Conservation (phyloP, 1,284 basidiomycete genomes). For the Exobasidium rhododendri region DNA sequence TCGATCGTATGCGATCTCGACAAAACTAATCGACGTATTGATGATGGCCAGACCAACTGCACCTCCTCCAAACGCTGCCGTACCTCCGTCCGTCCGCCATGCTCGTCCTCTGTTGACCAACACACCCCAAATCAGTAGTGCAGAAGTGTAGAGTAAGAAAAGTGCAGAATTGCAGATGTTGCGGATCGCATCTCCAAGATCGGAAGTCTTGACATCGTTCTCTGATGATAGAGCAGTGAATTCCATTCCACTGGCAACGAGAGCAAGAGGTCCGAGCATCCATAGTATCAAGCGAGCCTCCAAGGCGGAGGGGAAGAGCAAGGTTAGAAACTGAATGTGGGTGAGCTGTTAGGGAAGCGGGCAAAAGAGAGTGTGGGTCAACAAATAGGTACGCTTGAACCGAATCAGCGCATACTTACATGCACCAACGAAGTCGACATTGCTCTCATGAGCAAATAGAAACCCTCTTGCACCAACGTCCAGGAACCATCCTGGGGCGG, state of each 20-base stretch:
- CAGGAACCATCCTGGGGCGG: slow-evolving; percentile 72
- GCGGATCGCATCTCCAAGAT: slow-evolving; percentile 73
- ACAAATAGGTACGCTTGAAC: slow-evolving; percentile 2
- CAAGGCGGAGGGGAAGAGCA: slow-evolving; percentile 88
- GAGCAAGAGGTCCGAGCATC: slow-evolving; percentile 80
- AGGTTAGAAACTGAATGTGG: slow-evolving; percentile 94
- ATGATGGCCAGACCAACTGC: slow-evolving; percentile 42
- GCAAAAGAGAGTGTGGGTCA: slow-evolving; percentile 1
- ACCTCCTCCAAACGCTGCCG: slow-evolving; percentile 78
- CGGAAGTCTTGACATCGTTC: slow-evolving; percentile 57
- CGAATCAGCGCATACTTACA: slow-evolving; percentile 17
- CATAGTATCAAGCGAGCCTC: slow-evolving; percentile 84
- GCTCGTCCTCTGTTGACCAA: slow-evolving; percentile 84
- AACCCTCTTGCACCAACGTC: slow-evolving; percentile 67
- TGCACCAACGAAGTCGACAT: slow-evolving; percentile 79
- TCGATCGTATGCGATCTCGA: slow-evolving; percentile 49
- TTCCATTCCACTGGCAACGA: slow-evolving; percentile 79
- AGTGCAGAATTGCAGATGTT: slow-evolving; percentile 95
- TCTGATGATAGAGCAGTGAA: slow-evolving; percentile 68
- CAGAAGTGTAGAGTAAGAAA: slow-evolving; percentile 83
- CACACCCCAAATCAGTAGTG: slow-evolving; percentile 89
- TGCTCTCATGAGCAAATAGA: slow-evolving; percentile 84
- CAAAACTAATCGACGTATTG: slow-evolving; percentile 51
- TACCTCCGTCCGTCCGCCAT: slow-evolving; percentile 87
- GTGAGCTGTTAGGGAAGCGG: slow-evolving; percentile 61